Evolutionary conservation across 805 yeast genomes (phyloP).

Genomic region (Saturnispora sekii): DNA sequence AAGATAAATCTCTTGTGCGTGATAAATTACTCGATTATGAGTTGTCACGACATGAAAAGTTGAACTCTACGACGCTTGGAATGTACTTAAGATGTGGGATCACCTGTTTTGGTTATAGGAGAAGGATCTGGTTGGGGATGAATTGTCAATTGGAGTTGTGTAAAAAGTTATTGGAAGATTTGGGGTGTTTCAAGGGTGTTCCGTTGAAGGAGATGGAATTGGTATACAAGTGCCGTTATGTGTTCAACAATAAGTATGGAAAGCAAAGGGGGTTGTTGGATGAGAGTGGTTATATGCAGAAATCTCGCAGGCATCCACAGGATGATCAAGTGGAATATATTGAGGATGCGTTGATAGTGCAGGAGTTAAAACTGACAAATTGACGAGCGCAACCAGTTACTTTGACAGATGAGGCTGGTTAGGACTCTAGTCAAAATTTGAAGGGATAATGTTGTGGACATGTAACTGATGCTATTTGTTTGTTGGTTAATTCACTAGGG

Average conservation of each 20-base stretch:
- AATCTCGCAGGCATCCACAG: not conserved
- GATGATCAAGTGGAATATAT: not conserved
- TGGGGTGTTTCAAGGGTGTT: not conserved
- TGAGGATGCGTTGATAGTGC: slow-evolving; percentile 5
- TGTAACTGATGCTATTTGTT: no score
- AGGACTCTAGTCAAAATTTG: no score
- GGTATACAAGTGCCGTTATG: slow-evolving; percentile 1
- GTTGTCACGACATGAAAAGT: slow-evolving; percentile 8
- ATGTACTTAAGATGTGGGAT: slow-evolving; percentile 1
- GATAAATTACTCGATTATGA: slow-evolving; percentile 8
- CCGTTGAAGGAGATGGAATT: slow-evolving; percentile 3
- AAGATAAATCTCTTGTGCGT: not conserved
- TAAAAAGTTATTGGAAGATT: not conserved
- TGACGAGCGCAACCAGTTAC: no score
- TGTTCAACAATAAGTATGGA: slow-evolving; percentile 10
- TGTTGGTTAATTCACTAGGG: no score
- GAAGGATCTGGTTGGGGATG: not conserved
- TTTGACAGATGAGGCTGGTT: no score
- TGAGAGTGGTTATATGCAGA: not conserved
- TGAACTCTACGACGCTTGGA: not conserved
- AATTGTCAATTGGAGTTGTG: not conserved
- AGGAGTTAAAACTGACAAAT: not conserved
- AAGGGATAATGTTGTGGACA: no score
- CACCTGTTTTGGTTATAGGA: slow-evolving; percentile 2
- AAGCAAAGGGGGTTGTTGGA: slow-evolving; percentile 4